Percentiles rank a stretch among this genome's conserved stretches.
Conservation (phyloP, 805 yeast species). For the Kodamaea fukazawae region DNA sequence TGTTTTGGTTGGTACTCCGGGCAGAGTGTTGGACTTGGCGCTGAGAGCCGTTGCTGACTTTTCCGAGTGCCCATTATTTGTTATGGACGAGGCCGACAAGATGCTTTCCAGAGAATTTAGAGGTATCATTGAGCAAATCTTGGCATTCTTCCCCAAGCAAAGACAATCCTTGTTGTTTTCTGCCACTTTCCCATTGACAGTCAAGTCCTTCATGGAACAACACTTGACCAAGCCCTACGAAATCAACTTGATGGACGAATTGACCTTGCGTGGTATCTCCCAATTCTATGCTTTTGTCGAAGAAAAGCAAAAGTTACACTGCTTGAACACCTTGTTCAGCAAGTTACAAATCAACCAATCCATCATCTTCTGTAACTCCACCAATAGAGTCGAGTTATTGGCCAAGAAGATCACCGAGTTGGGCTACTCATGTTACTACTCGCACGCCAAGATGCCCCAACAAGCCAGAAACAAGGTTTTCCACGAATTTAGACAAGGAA, state of each 20-base stretch:
- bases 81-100: conserved; percentile 99
- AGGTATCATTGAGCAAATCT: conserved; percentile 79
- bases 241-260: conserved; percentile 95
- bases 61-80: conserved; percentile 79
- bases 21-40: conserved; percentile 93
- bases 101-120: conserved; percentile 90
- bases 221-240: conserved; percentile 91
- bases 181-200: conserved; percentile 95
- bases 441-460: conserved; percentile 98
- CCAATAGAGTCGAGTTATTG: conserved; percentile 90
- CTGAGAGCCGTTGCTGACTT: conserved; percentile 84
- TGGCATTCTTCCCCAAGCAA: conserved; percentile 67
- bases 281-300: conserved; percentile 99
- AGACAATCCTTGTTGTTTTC: conserved; percentile 83
- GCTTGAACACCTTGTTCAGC: conserved; percentile 90
- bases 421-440: conserved; percentile 94
- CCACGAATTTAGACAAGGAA: conserved; percentile 98
- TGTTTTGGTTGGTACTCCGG: conserved; percentile 95
- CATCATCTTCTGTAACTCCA: conserved; percentile 94
- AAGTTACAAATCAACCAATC: conserved; percentile 95
- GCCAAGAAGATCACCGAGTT: conserved; percentile 95
- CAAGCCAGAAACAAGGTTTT: conserved; percentile 95
- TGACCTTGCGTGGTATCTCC: conserved; percentile 92
- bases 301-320: conserved; percentile 92
- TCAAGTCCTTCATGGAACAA: conserved; percentile 86